Base-by-base conservation (phyloP, 2,329 filamentous ascomycete species). In the Phyllosticta ampelicida region DNA sequence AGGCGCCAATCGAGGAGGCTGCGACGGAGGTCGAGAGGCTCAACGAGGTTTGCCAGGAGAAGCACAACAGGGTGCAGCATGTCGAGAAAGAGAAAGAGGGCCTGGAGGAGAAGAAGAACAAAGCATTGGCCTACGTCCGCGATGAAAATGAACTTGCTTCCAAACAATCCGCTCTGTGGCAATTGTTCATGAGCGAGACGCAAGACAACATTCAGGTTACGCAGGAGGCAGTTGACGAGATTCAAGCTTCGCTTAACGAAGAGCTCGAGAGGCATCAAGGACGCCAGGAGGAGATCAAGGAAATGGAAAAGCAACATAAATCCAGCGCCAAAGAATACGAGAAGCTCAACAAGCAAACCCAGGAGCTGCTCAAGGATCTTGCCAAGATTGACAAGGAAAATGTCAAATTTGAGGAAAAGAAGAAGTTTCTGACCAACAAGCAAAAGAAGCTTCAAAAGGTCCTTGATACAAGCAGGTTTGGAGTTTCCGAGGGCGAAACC, bases 381-480 rank as follows among this genome's bases (percentile, higher is more conserved):
- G 85, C 90, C 51, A 92, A 91, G 68, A 90, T 95, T 62, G 95
- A 99, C 68, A 96, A 97, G 69, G 94, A 97, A 68, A 86, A 86
- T 20, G 94, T 99, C 73, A 99, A 99, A 69, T 91, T 95, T 64
- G 92, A 97, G 63, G 95, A 99, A 73, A 97, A 97, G 78, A 86
- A 87, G 71, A 99, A 99, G 70, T 97, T 97, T 72, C 75, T 99
- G 63, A 78, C 82, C 1, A 86, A 86, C 67, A 99, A 99, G 76
- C 86, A 89, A 66, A 96, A 94, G 77, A 99, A 99, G 75, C 80
- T 96, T 13, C 90, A 97, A 64, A 97, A 96, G 75, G 82, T 86
- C 0, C 88, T 94, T 61, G 79, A 84, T 57, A 86, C 85, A 51
- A 89, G 89, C 60, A 88, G 89, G 62, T 85, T 86, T 60, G 84